Evolutionary conservation across 208 protist species (phyloP).

Genomic region (Balamuthia mandrillaris): DNA sequence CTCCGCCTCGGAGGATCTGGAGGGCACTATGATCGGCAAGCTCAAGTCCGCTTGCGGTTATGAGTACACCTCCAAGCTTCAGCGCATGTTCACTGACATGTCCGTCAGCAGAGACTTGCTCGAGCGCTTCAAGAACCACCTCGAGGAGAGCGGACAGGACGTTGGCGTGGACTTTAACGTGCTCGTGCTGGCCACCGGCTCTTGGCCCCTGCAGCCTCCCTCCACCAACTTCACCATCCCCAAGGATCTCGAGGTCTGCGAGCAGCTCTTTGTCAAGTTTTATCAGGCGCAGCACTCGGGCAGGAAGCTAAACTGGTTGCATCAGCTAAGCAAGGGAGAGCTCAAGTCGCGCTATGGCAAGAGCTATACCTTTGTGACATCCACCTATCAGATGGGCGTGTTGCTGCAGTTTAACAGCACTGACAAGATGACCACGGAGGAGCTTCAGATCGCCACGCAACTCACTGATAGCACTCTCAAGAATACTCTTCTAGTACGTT

Average conservation of each 20-base stretch:
- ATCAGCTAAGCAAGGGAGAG: constrained; percentile 67
- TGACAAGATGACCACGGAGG: constrained; percentile 42
- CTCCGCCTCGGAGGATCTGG: constrained; percentile 68
- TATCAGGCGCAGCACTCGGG: constrained; percentile 60
- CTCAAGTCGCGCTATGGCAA: constrained; percentile 60
- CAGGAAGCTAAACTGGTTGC: constrained; percentile 69
- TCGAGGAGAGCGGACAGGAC: constrained; percentile 2
- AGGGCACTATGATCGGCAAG: constrained; percentile 72
- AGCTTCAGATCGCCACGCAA: constrained; percentile 56
- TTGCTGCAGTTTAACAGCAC: constrained; percentile 61
- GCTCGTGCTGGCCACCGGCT: constrained; percentile 59
- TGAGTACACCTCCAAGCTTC: constrained; percentile 75
- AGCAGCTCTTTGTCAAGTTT: constrained; percentile 2
- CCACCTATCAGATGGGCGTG: constrained; percentile 64
- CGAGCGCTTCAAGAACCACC: constrained; percentile 52
- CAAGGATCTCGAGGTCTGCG: constrained; percentile 34
- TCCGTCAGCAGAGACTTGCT: constrained; percentile 55
- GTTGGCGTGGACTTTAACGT: constrained; percentile 60
- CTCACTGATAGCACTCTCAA: constrained; percentile 51
- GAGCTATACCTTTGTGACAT: constrained; percentile 48
- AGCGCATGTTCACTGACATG: constrained; percentile 81
- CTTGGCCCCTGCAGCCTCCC: constrained; percentile 67
- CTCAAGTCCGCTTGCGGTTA: constrained; percentile 72
- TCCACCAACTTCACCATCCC: constrained; percentile 61
- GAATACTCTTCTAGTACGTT: constrained; percentile 48